Percentiles rank a stretch among this genome's conserved stretches.
phyloP scores from a whole-genome alignment of 2,329 filamentous ascomycete species.

The Phialophora expanda region DNA sequence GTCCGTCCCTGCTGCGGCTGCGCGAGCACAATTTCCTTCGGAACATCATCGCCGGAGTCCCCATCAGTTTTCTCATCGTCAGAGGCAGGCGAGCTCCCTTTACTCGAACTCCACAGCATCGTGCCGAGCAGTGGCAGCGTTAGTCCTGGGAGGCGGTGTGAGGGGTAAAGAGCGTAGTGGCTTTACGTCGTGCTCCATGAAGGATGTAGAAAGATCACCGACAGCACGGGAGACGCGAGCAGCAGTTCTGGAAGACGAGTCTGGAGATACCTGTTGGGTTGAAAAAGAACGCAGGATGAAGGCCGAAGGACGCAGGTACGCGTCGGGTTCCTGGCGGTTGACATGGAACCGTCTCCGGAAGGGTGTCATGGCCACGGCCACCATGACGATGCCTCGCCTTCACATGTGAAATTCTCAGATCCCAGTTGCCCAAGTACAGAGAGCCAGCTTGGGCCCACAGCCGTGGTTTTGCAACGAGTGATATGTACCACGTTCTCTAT shows the following conservation, averaged over 20 bases:
- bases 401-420: slow-evolving; percentile 12
- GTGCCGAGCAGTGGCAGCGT: slow-evolving; percentile 10
- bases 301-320: slow-evolving; percentile 36
- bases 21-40: slow-evolving; percentile 25
- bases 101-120: slow-evolving; percentile 28
- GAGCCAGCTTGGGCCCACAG: not conserved
- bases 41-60: slow-evolving; percentile 16
- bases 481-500: slow-evolving; percentile 9
- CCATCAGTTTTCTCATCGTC: slow-evolving; percentile 19
- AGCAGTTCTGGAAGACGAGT: not conserved
- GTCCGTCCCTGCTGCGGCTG: slow-evolving; percentile 40
- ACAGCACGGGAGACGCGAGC: not conserved
- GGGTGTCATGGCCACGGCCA: not conserved
- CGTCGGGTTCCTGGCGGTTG: slow-evolving; percentile 33
- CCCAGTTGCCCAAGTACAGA: not conserved
- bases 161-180: slow-evolving; percentile 14
- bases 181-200: slow-evolving; percentile 32
- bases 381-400: slow-evolving; percentile 2
- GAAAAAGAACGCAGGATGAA: slow-evolving; percentile 26
- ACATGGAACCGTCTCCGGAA: not conserved
- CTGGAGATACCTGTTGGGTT: slow-evolving; percentile 17
- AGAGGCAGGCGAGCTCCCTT: slow-evolving; percentile 23
- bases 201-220: slow-evolving; percentile 16
- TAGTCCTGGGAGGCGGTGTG: slow-evolving; percentile 20
- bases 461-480: not conserved